Evolutionary conservation across 2,329 filamentous ascomycete species (phyloP), one percentile per base, ranked within the genome.

Genomic region (Coleophoma cylindrospora): DNA sequence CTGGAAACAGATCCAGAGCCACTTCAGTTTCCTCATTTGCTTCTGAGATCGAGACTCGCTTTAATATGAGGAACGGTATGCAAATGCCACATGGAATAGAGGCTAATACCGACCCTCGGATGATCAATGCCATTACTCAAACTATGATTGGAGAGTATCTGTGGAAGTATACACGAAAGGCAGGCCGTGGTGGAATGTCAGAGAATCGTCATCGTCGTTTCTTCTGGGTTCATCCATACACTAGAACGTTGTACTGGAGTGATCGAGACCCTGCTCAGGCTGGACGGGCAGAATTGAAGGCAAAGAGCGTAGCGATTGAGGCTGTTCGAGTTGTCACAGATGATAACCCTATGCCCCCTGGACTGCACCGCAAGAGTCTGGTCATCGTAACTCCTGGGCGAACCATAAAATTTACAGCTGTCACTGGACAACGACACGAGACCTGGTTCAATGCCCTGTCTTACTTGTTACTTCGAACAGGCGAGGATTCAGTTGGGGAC

Each of bases 161-260:
- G 38, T 99, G 94, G 94, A 99, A 99, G 68, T 99, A 99, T 70
- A 99, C 94, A 0, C 87, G 94, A 62, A 96, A 94, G 73, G 79
- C 91, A 52, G 91, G 91, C n/a, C 86, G 92, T 21, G 87, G 84
- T 49, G 88, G 91, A 55, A 83, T 95, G 70, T 97, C 91, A 0
- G 87, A 85, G 60, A 95, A 91, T 50, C 83, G 94, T 47, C 94
- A 99, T 69, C 83, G 89, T 54, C 85, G 94, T 33, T 99, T 96
- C 76, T 99, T 99, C 78, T 99, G 94, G 94, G 89, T 99, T 19
- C 94, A 99, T 66, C 94, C 94, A 0, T 99, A 97, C 70, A 99
- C 92, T 3, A 83, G 91, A 45, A 96, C 92, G 5, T 70, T 99
- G 60, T 97, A 97, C 76, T 99, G 94, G 94, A 95, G 91, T 65